Conservation (phyloP, 345 rosid genomes). For the sweet orange (Citrus sinensis) region DVS_A1.0 CM039162.1:29930001-29930500, state of each 20-base stretch:
- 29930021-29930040: background rate
- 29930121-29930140: background rate
- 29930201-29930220: background rate
- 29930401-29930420: background rate
- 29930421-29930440: background rate
- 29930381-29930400: too few species aligned
- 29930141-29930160: background rate
- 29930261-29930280: background rate
- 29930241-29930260: background rate
- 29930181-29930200: background rate
- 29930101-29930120: background rate
- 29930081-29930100: background rate
- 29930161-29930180: background rate
- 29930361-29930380: background rate
- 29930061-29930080: background rate
- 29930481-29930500: constrained; percentile 67
- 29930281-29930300: background rate
- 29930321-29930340: background rate
- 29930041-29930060: background rate
- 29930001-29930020: background rate
- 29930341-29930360: background rate
- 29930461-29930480: constrained; percentile 78
- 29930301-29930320: background rate
- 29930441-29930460: constrained; percentile 27
- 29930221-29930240: background rate